Evolutionary conservation across 2,329 filamentous ascomycete species (phyloP).

Genomic region (Claviceps citrina): DNA sequence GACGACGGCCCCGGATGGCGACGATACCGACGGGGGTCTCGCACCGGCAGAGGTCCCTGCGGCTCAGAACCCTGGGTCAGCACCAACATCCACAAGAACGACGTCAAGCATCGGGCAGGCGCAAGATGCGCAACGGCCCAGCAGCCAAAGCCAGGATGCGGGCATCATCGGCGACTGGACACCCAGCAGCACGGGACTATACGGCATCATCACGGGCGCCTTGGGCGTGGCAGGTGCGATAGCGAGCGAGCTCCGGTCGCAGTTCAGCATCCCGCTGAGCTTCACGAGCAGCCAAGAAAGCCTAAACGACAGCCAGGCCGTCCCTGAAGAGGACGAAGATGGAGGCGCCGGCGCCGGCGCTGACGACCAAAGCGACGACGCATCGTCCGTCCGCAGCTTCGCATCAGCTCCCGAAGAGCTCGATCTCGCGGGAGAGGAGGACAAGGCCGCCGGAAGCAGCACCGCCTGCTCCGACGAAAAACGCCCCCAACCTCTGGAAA

Average conservation of each 20-base stretch:
- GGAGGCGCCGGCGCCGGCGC: conserved; percentile 4
- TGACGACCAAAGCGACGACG: conserved; percentile 25
- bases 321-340: conserved; percentile 15
- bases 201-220: conserved; percentile 39
- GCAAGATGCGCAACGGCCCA: neutral
- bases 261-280: conserved; percentile 15
- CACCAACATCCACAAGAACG: neutral
- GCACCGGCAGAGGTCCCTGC: neutral
- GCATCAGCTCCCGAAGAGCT: conserved; percentile 29
- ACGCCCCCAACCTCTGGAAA: conserved; percentile 23
- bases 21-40: too few relatives aligned
- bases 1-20: conserved; percentile 17
- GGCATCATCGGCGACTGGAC: conserved; percentile 17
- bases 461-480: conserved; percentile 25
- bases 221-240: conserved; percentile 35
- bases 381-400: conserved; percentile 33
- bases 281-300: conserved; percentile 14
- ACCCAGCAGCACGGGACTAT: conserved; percentile 32
- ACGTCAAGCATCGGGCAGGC: neutral
- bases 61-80: neutral
- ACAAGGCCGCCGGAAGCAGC: too few relatives aligned
- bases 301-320: conserved; percentile 10
- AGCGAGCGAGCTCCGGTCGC: conserved; percentile 19
- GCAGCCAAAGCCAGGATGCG: neutral
- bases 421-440: too few relatives aligned